Conservation (phyloP, 2,329 filamentous ascomycete genomes). For the Colletotrichum caudatum region DNA sequence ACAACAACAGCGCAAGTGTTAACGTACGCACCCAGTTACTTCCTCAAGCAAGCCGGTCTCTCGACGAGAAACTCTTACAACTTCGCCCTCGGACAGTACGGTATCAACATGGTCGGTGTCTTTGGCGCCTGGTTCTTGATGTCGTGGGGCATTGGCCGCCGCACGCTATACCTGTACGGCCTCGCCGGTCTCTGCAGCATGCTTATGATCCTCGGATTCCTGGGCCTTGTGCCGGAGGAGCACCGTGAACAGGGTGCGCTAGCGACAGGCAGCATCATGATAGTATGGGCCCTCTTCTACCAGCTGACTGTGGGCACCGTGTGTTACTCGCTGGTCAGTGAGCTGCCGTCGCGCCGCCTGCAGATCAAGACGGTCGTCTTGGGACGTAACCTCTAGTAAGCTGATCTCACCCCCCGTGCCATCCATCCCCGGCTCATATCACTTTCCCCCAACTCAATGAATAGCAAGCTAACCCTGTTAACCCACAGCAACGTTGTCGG, state of each 20-base stretch:
- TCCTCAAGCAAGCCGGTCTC: slow-evolving; percentile 71
- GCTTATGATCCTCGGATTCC: slow-evolving; percentile 86
- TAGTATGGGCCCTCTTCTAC: slow-evolving; percentile 85
- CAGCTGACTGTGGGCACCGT: slow-evolving; percentile 90
- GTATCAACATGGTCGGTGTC: slow-evolving; percentile 82
- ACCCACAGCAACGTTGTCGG: slow-evolving; percentile 76
- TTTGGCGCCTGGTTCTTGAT: slow-evolving; percentile 87
- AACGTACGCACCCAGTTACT: slow-evolving; percentile 57
- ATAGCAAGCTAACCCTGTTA: slow-evolving; percentile 13
- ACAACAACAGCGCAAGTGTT: background rate
- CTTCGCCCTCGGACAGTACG: slow-evolving; percentile 74
- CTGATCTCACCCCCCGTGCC: slow-evolving; percentile 23
- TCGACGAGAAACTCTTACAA: slow-evolving; percentile 64
- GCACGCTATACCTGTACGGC: slow-evolving; percentile 81
- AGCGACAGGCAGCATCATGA: slow-evolving; percentile 87
- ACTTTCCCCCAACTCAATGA: too few species aligned
- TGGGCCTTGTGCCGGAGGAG: slow-evolving; percentile 75
- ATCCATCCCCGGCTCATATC: too few species aligned
- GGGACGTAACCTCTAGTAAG: slow-evolving; percentile 79
- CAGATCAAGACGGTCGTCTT: slow-evolving; percentile 94
- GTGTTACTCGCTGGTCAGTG: slow-evolving; percentile 88
- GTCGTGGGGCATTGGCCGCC: slow-evolving; percentile 78
- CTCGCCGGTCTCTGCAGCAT: slow-evolving; percentile 79
- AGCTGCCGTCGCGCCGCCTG: slow-evolving; percentile 83
- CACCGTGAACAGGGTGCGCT: slow-evolving; percentile 73